These are phyloP conservation scores for Trichopus zeylanicus DNA, from an alignment of 116 monocot genomes.

Conservation along the genomic window DNA sequence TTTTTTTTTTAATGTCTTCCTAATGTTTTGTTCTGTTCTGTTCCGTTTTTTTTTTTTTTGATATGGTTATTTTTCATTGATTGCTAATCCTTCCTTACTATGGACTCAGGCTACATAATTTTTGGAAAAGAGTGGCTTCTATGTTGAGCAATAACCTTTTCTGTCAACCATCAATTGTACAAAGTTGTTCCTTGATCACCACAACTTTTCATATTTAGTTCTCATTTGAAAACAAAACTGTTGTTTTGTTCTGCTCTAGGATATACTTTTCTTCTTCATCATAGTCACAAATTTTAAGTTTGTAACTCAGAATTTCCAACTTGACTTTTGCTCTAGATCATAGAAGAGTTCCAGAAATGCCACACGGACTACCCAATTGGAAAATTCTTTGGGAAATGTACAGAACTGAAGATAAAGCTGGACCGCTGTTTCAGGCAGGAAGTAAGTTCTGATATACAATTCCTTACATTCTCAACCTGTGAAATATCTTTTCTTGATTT, in stretches of 20 bases:
- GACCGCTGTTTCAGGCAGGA: constrained; percentile 80
- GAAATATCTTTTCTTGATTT: background rate
- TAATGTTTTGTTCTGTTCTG: background rate
- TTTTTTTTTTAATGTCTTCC: background rate
- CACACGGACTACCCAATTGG: constrained; percentile 65
- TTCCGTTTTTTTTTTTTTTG: background rate
- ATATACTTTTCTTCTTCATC: background rate
- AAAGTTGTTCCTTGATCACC: too few species aligned
- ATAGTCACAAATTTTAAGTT: background rate
- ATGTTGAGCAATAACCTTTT: too few species aligned
- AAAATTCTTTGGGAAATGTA: constrained; percentile 85
- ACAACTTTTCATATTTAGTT: background rate
- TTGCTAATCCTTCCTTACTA: background rate
- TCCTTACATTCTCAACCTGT: background rate
- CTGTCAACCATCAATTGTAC: too few species aligned
- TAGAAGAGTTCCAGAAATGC: constrained; percentile 83
- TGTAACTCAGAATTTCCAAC: background rate
- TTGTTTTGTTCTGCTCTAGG: background rate
- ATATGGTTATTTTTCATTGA: background rate
- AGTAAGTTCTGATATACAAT: constrained; percentile 21
- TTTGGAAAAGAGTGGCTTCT: too few species aligned
- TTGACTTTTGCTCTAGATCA: constrained; percentile 36
- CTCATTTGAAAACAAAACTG: background rate
- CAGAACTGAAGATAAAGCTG: constrained; percentile 79
- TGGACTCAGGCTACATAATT: too few species aligned